Percentiles rank a stretch among this genome's conserved stretches.
Evolutionary conservation across 2,329 filamentous ascomycete species (phyloP).

Genomic region (Lachnellula willkommii): DNA sequence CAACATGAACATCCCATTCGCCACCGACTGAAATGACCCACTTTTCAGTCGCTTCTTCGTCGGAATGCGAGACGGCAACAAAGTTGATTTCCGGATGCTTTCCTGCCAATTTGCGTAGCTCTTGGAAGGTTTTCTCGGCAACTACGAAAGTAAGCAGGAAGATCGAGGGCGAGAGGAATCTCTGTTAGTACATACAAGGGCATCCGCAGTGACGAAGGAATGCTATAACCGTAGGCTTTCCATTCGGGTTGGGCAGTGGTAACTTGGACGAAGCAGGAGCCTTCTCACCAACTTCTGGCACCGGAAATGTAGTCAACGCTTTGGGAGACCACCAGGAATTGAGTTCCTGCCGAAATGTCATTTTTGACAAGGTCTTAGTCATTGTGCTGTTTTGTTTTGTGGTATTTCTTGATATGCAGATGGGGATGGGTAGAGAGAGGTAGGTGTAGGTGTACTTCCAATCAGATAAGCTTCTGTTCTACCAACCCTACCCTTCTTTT

Average conservation of each 20-base stretch:
- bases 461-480: too few relatives aligned
- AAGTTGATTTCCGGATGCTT: constrained; percentile 47
- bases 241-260: constrained; percentile 42
- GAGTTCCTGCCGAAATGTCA: constrained; percentile 31
- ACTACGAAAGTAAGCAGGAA: constrained; percentile 14
- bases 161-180: not conserved
- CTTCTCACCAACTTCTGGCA: constrained; percentile 48
- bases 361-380: constrained; percentile 4
- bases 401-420: not conserved
- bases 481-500: too few relatives aligned
- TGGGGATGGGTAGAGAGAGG: too few relatives aligned
- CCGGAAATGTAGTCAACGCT: constrained; percentile 36
- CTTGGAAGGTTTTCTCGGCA: constrained; percentile 60
- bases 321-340: constrained; percentile 26
- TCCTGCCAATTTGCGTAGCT: constrained; percentile 47
- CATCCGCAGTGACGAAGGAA: constrained; percentile 72
- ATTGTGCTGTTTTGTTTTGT: not conserved
- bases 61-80: constrained; percentile 58
- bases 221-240: constrained; percentile 55
- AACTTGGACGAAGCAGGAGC: constrained; percentile 52
- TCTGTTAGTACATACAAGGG: constrained; percentile 50
- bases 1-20: constrained; percentile 44
- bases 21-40: constrained; percentile 27
- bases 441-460: too few relatives aligned
- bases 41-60: constrained; percentile 48